Base-by-base conservation (phyloP, 1,139 yeast genomes). In the Suhomyces wounanorum region DNA sequence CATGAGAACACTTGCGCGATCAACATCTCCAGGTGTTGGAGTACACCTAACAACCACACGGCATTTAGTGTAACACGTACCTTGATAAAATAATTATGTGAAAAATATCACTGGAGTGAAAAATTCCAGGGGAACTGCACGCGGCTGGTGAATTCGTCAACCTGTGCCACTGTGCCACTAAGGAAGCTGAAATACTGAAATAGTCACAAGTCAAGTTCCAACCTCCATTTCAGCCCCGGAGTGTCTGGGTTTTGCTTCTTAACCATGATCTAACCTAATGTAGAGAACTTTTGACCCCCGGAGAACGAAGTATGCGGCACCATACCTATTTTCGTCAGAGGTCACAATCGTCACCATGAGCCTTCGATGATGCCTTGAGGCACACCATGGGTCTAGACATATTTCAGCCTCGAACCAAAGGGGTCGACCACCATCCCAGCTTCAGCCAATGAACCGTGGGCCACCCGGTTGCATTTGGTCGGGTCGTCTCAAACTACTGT, bases 11-110 rank as follows among this genome's bases (percentile, higher is more conserved):
- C 5, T 21, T 14, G 11, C 37, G 18, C 37, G 37, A 6, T 14
- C 8, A 10, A 14, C 8, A 28, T 21, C 31, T 10, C 18, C 37
- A 16, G 14, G 18, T 33, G 42, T 40, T 44, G 42, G 18, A 36
- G 48, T 45, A 30, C 30, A 45, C 48, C 14, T 45, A 17, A 40
- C 48, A 45, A 45, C 48, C 43, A 30, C 21, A 23, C 31, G 47
- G 44, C 41, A 37, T 37, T 43, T 28, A 30, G 44, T 41, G 44
- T 40, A 25, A 40, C 41, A 26, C 43, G 17, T 40, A 26, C 37
- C 44, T 18, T 14, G 18, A 14, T 14, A 14, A 33, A 33, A 33
- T 33, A 14, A 33, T 33, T n/a, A 14, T 13, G 9, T 13, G 37
- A 33, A 33, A 33, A 33, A 33, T 33, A 33, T 33, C n/a, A 33